These are phyloP conservation scores for Mycena vitilis DNA, from an alignment of 768 basidiomycete species.

Conservation along the genomic window DNA sequence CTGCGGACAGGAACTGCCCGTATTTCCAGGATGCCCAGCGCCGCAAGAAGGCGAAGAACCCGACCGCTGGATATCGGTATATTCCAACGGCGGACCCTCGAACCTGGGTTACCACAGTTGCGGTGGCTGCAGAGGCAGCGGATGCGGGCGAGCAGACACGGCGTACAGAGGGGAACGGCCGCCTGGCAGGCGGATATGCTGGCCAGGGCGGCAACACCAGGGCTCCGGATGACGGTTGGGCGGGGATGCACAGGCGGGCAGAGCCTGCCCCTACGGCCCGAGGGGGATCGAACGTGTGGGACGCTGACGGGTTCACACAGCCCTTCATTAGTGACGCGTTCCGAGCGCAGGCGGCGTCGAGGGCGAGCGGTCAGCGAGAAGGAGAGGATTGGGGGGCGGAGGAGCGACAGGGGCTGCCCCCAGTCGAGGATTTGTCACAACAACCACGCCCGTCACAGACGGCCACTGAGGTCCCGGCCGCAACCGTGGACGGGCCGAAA, in stretches of 20 bases:
- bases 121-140: not conserved
- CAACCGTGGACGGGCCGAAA: constrained; percentile 3
- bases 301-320: not conserved
- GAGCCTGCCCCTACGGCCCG: no score
- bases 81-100: not conserved
- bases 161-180: not conserved
- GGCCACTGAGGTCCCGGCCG: constrained; percentile 9
- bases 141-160: not conserved
- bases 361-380: no score
- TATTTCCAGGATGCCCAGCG: no score
- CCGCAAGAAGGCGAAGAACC: no score
- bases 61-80: not conserved
- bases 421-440: no score
- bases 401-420: no score
- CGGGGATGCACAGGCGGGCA: not conserved
- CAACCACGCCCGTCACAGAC: no score
- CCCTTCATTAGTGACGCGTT: not conserved
- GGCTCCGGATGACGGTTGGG: not conserved
- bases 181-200: not conserved
- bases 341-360: not conserved
- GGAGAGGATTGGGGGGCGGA: no score
- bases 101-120: not conserved
- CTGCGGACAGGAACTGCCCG: no score
- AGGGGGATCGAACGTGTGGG: no score
- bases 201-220: not conserved